phyloP scores from a whole-genome alignment of 805 yeast species.

The Suhomyces sp. region DNA sequence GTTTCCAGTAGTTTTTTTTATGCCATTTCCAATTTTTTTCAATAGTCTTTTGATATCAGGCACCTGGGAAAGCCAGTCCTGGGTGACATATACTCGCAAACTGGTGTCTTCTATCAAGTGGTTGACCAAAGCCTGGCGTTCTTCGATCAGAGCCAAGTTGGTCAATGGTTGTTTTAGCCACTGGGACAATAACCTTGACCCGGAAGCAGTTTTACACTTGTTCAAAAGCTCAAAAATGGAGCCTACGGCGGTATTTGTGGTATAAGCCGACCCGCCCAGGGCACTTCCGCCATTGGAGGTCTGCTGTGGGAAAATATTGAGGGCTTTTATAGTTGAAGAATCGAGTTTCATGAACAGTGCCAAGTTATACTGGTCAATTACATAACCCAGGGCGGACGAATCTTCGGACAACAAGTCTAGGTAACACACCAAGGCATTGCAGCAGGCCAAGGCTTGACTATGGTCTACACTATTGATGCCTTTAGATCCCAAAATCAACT shows the following conservation, averaged over 20 bases:
- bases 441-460: constrained; percentile 55
- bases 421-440: constrained; percentile 68
- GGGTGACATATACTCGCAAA: constrained; percentile 61
- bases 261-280: background rate
- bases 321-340: constrained; percentile 82
- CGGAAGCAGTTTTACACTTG: constrained; percentile 87
- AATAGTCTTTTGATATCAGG: constrained; percentile 81
- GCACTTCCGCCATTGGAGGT: constrained; percentile 11
- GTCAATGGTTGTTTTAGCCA: constrained; percentile 97
- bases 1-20: constrained; percentile 27
- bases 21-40: constrained; percentile 52
- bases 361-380: constrained; percentile 65
- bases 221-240: constrained; percentile 83
- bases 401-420: constrained; percentile 61
- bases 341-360: constrained; percentile 87
- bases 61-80: constrained; percentile 62
- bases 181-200: constrained; percentile 79
- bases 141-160: constrained; percentile 51
- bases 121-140: constrained; percentile 75
- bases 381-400: constrained; percentile 51
- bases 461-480: constrained; percentile 47
- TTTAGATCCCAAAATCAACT: constrained; percentile 51
- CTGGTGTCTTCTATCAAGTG: constrained; percentile 67
- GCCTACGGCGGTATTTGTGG: constrained; percentile 18
- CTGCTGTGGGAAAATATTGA: constrained; percentile 71